A percentile compares a stretch with the other conserved stretches of the same genome.
phyloP scores from a whole-genome alignment of 805 yeast species.

The Pichia sporocuriosa region DNA sequence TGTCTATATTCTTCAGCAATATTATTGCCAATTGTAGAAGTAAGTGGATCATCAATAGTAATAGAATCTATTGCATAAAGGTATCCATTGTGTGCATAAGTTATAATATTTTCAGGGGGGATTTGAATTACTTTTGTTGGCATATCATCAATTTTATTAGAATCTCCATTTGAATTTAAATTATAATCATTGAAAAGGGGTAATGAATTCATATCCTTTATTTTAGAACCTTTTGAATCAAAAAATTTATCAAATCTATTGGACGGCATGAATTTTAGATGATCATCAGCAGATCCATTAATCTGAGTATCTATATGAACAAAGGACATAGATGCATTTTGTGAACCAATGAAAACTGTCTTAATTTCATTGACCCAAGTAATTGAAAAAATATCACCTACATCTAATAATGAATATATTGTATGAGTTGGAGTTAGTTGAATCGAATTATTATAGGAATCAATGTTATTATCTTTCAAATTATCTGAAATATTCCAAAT shows the following conservation, averaged over 20 bases:
- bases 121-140: slow-evolving; percentile 51
- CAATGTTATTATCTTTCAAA: neutral
- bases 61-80: slow-evolving; percentile 59
- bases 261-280: slow-evolving; percentile 44
- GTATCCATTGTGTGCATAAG: slow-evolving; percentile 90
- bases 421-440: slow-evolving; percentile 49
- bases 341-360: slow-evolving; percentile 79
- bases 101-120: slow-evolving; percentile 55
- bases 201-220: no score
- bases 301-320: slow-evolving; percentile 36
- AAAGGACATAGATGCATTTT: slow-evolving; percentile 83
- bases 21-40: slow-evolving; percentile 19
- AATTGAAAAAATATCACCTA: slow-evolving; percentile 88
- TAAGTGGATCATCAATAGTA: slow-evolving; percentile 17
- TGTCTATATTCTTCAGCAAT: slow-evolving; percentile 28
- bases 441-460: neutral
- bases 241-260: slow-evolving; percentile 76
- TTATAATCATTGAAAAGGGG: no score
- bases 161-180: neutral
- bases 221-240: slow-evolving; percentile 65
- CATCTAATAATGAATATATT: slow-evolving; percentile 76
- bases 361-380: slow-evolving; percentile 55
- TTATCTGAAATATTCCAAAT: slow-evolving; percentile 61
- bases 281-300: slow-evolving; percentile 19
- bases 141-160: slow-evolving; percentile 14